Base-by-base conservation (phyloP, 805 yeast species). In the Dipodascus geniculatus region DNA sequence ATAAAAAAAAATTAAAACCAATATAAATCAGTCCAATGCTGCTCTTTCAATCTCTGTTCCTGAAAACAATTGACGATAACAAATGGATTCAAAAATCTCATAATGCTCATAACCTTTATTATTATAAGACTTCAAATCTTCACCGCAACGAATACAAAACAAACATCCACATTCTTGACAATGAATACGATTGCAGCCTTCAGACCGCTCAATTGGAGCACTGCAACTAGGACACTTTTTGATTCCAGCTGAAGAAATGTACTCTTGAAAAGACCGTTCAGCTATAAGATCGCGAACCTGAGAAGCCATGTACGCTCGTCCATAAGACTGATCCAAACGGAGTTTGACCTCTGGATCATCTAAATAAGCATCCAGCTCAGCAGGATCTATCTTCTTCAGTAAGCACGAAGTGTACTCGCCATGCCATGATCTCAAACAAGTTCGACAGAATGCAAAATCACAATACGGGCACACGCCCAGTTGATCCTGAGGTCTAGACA, bases 141-240 rank as follows among this genome's bases (percentile, higher is more conserved):
- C 51, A 1, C 48, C 54, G 44, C 62, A 59, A 35, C 51, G 53
- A 44, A 53, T 58, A 33, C 62, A 59, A 51, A 59, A 59, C 35
- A 20, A 54, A 16, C 60, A 55, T 22, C 53, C 53, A 35, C 62
- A 59, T 16, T 56, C 48, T 3, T 51, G 17, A 42, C 62, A 59
- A 14, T 56, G 55, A 58, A 59, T 59, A 38, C 57, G 58, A 48
- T 59, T 59, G 38, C 62, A 59, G 42, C 62, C 62, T 50, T 48
- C 51, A 11, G 49, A 22, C 48, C 51, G 50, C 38, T 58, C 62
- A 42, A 58, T 59, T 3, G 62, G 61, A 2, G 60, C 48, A 20
- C 6, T 2, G 42, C 62, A 59, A 16, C 50, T 48, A 8, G 62
- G 62, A 31, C 62, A 59, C 3, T 24, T 33, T 17, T 48, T 38